Evolutionary conservation across 257 asterid species (phyloP), one percentile per base, ranked within the genome.

Genomic region (Petunia secreta): DNA sequence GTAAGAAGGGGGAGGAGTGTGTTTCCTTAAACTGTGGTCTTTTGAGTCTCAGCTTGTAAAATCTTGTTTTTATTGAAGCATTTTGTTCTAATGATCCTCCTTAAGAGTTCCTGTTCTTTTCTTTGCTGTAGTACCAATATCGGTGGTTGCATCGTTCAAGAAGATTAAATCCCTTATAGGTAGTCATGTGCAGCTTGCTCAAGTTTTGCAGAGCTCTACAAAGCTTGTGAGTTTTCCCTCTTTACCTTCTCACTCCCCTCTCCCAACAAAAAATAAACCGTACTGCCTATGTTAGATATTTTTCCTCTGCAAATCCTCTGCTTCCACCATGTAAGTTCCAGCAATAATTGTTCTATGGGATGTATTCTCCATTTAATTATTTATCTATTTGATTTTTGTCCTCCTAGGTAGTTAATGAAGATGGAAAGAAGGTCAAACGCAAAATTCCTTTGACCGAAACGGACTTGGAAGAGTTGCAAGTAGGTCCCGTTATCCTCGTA

Each of bases 381-480:
- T 8, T 69, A 4, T 50, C 46, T 69, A 57, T 80, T 53, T 64
- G 64, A 48, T 60, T 69, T 73, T 73, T 80, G 66, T 81, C 57
- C 25, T 83, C 63, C 2, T 87, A 94, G 98, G 85, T 90, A 71
- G 94, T 94, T 67, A 92, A 97, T 89, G 96, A 92, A 68, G 98
- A 94, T 84, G 96, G 98, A 41, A 84, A 89, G 87, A 94, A 85
- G 88, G 90, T 94, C 83, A 94, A 86, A 82, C 97, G 97, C 75
- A 87, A 77, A 64, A 85, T 85, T 82, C 93, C 89, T 16, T 79
- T 94, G 87, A 90, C 90, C 74, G 94, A 90, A 75, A 84, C 86
- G 13, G 96, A 94, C 82, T 88, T 94, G 94, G 94, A 94, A 88
- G 96, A 91, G 79, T 86, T 94, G 81, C 96, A 92, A 85, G 98